Evolutionary conservation across 352 stramenopile species (phyloP), one percentile per base, ranked within the genome.

Genomic region (Globisporangium paroecandrum): DNA sequence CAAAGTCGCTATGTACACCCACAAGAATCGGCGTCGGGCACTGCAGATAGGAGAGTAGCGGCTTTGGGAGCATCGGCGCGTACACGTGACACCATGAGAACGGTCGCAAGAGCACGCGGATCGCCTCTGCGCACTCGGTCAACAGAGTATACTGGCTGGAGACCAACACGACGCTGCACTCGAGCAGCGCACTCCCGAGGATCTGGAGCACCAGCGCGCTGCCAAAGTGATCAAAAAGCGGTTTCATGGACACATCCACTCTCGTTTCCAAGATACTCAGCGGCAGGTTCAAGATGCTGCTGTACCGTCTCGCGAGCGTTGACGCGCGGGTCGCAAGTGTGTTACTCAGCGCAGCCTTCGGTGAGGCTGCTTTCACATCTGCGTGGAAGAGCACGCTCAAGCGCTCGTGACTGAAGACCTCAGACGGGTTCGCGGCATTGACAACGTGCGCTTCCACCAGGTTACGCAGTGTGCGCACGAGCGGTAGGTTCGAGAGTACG

Each of bases 11-110:
- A 65, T 97, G 89, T 1, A 97, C 72, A 25, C 90, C 90, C 2
- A 96, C 87, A 36, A 97, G 76, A 70, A 97, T 96, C 10, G 89
- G 89, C 47, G 89, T 96, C n/a, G 90, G 90, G 25, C 89, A 96
- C 66, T 97, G 87, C 34, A 97, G 78, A 54, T 96, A 95, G 29
- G 89, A 94, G 4, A 96, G 77, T 51, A 97, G 71, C 43, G 83
- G 70, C 70, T 93, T 88, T 4, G 91, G 90, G 5, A 97, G 72
- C 62, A 96, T 83, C 2, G 90, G 89, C 18, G 91, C 82, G 69
- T 97, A 97, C 58, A 96, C 89, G 64, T 97, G 90, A 65, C 87
- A 94, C 90, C 90, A 97, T 55, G 89, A 83, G 62, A 97, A 93
- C 15, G 91, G 91, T 27, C 90, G 88, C 29, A 97, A 73, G 41